Evolutionary conservation across 2,329 filamentous ascomycete species (phyloP).

Genomic region (Aureobasidium sp.): DNA sequence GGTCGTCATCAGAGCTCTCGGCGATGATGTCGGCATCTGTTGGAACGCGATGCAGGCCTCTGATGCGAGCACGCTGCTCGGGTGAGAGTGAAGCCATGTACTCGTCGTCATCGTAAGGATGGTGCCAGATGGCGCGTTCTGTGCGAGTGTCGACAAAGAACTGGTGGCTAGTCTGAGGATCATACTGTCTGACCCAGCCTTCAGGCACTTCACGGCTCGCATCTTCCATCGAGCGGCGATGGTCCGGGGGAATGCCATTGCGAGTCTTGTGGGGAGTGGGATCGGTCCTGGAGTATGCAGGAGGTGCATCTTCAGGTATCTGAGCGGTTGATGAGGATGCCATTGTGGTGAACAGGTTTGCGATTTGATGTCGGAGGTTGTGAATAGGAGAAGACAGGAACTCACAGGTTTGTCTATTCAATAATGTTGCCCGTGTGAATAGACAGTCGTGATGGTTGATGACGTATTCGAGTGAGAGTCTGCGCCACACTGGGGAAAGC

Average conservation of each 20-base stretch:
- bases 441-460: not conserved
- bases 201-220: constrained; percentile 47
- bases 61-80: constrained; percentile 44
- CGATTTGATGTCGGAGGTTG: not conserved
- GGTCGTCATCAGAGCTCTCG: constrained; percentile 41
- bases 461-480: not conserved
- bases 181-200: constrained; percentile 53
- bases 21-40: constrained; percentile 36
- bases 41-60: constrained; percentile 27
- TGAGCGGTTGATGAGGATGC: constrained; percentile 7
- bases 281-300: constrained; percentile 9
- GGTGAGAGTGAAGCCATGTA: constrained; percentile 45
- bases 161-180: constrained; percentile 48
- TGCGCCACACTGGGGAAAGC: constrained; percentile 1
- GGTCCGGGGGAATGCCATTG: constrained; percentile 48
- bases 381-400: not conserved
- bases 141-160: constrained; percentile 56
- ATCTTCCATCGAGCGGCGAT: constrained; percentile 56
- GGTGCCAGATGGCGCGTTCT: constrained; percentile 52
- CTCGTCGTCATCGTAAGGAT: constrained; percentile 53
- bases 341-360: not conserved
- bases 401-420: not conserved
- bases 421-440: not conserved
- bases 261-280: constrained; percentile 24
- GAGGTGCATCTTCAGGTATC: not conserved